A percentile compares a stretch with the other conserved stretches of the same genome.
Conservation (phyloP, 257 asterid genomes). For the Ligustrum vulgare region DNA sequence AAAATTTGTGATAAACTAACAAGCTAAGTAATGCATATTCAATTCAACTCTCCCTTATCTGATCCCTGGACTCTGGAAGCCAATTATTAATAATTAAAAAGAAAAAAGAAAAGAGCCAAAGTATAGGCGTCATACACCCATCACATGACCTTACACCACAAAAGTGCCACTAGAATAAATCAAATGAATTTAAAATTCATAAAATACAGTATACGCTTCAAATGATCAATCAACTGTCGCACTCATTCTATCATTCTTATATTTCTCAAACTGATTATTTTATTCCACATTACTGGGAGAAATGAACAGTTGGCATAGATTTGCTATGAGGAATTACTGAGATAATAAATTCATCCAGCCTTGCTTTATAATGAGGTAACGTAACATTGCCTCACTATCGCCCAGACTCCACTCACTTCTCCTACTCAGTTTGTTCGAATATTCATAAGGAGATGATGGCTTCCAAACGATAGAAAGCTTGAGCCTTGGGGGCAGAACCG, state of each 20-base stretch:
- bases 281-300: neutral
- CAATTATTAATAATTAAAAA: neutral
- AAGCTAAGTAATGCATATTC: neutral
- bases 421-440: neutral
- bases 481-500: neutral
- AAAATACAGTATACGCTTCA: neutral
- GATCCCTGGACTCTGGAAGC: neutral
- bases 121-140: neutral
- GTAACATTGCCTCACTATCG: neutral
- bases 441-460: neutral
- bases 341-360: neutral
- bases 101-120: neutral
- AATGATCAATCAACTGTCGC: neutral
- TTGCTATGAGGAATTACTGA: neutral
- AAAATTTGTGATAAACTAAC: neutral
- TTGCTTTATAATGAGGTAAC: neutral
- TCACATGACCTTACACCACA: neutral
- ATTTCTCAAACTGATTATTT: neutral
- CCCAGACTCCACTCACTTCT: neutral
- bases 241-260: neutral
- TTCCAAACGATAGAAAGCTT: neutral
- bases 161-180: neutral
- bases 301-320: neutral
- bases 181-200: slow-evolving; percentile 1
- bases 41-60: neutral